These are phyloP conservation scores for Aspergillus leporis DNA, from an alignment of 495 filamentous ascomycete genomes.

Conservation along the genomic window DNA sequence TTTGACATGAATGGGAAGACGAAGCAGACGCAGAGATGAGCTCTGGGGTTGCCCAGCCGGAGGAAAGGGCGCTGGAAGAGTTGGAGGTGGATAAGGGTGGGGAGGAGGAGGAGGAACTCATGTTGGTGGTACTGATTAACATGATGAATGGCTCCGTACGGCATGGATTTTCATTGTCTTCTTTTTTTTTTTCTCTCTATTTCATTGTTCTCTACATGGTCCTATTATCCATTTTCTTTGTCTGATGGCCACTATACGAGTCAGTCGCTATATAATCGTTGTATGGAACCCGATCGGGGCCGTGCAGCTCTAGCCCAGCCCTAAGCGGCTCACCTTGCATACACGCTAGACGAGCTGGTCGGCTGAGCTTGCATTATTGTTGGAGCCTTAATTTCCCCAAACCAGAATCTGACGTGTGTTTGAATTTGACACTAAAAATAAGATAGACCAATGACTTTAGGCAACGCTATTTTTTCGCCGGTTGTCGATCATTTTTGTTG, in stretches of 20 bases:
- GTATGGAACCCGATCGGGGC: neutral
- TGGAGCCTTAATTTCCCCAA: neutral
- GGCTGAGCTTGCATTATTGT: neutral
- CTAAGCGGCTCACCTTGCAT: neutral
- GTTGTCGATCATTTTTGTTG: neutral
- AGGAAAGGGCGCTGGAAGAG: neutral
- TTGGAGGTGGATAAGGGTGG: neutral
- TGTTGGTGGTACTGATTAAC: neutral
- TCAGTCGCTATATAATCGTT: neutral
- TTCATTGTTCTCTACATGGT: neutral
- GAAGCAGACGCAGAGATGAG: neutral
- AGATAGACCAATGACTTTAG: neutral
- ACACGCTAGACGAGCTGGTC: neutral
- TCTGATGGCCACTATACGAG: neutral
- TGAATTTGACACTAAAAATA: neutral
- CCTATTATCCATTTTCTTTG: neutral
- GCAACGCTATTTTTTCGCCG: neutral
- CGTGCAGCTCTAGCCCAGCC: neutral
- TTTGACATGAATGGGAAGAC: neutral
- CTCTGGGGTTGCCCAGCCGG: neutral
- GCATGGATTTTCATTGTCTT: neutral
- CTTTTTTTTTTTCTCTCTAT: no score
- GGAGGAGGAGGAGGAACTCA: neutral
- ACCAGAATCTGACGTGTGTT: neutral
- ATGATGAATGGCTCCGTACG: neutral